A percentile compares a stretch with the other conserved stretches of the same genome.
phyloP scores from a whole-genome alignment of 805 yeast genomes.

The Hanseniaspora occidentalis region DNA sequence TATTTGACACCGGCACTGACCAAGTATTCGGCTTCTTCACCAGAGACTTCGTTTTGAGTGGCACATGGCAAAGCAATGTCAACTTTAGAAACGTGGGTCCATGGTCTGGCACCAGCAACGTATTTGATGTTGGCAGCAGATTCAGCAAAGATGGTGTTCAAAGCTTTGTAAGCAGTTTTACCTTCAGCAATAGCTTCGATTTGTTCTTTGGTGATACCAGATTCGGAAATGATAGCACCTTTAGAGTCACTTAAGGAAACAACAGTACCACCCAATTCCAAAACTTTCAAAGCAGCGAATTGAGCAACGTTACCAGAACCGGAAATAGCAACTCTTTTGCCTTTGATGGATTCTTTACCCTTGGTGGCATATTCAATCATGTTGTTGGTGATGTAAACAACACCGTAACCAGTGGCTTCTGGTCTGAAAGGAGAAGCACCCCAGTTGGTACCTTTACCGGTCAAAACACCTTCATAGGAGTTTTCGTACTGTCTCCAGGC shows the following conservation, averaged over 20 bases:
- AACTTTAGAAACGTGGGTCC: conserved; percentile 83
- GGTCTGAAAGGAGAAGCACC: conserved; percentile 99
- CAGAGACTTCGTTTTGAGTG: conserved; percentile 95
- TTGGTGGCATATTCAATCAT: conserved; percentile 88
- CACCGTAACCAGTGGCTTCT: conserved; percentile 98
- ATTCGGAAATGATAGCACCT: conserved; percentile 70
- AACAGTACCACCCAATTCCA: conserved; percentile 93
- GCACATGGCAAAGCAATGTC: conserved; percentile 98
- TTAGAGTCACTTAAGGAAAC: conserved; percentile 90
- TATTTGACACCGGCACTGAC: conserved; percentile 83
- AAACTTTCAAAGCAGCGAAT: conserved; percentile 94
- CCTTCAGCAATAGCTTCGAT: conserved; percentile 63
- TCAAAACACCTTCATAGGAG: conserved; percentile 92
- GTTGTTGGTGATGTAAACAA: conserved; percentile 92
- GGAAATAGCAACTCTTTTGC: conserved; percentile 91
- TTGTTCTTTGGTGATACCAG: conserved; percentile 79
- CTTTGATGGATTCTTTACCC: conserved; percentile 82
- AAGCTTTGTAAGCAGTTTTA: conserved; percentile 63
- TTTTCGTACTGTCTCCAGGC: conserved; percentile 88
- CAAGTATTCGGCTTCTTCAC: conserved; percentile 91
- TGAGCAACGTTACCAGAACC: conserved; percentile 99
- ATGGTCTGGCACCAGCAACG: conserved; percentile 91
- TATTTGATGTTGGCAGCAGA: conserved; percentile 53
- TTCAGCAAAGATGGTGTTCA: conserved; percentile 60
- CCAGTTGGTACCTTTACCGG: conserved; percentile 97